phyloP scores from a whole-genome alignment of 306 rosid genomes.

The Leucaena leucocephala region DNA sequence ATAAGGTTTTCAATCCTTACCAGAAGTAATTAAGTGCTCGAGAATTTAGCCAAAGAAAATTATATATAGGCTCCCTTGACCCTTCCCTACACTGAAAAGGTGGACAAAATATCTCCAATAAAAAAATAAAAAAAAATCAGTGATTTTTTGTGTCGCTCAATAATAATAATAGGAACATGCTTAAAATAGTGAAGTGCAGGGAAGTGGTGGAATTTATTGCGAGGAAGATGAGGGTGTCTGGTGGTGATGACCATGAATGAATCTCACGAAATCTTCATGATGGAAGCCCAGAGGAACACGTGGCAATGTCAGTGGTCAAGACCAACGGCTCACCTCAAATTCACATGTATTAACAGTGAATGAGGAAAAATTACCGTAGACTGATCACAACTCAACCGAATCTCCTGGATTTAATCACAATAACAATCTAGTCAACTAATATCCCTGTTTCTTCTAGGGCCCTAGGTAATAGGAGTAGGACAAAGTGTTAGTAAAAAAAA shows the following conservation, averaged over 20 bases:
- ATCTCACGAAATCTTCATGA: constrained; percentile 52
- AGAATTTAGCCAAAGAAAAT: not conserved
- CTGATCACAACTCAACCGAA: not conserved
- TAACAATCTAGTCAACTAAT: not conserved
- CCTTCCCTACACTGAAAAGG: not conserved
- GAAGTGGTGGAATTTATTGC: not conserved
- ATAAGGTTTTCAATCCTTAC: too few species aligned
- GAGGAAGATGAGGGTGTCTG: not conserved
- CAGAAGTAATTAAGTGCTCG: too few species aligned
- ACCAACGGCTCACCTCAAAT: constrained; percentile 37
- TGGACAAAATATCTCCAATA: not conserved
- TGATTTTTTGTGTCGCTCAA: not conserved
- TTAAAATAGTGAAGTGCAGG: not conserved
- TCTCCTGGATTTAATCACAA: not conserved
- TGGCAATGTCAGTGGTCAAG: constrained; percentile 22
- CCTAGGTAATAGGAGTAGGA: too few species aligned
- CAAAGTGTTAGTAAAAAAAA: too few species aligned
- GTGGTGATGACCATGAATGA: constrained; percentile 37
- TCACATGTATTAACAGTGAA: not conserved
- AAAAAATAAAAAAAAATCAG: not conserved
- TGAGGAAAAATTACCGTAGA: not conserved
- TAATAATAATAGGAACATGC: not conserved
- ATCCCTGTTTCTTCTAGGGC: not conserved
- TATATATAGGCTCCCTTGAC: not conserved
- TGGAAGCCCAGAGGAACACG: constrained; percentile 33